Evolutionary conservation across 257 asterid genomes (phyloP).

Genomic region (Fraxinus anomala): DNA sequence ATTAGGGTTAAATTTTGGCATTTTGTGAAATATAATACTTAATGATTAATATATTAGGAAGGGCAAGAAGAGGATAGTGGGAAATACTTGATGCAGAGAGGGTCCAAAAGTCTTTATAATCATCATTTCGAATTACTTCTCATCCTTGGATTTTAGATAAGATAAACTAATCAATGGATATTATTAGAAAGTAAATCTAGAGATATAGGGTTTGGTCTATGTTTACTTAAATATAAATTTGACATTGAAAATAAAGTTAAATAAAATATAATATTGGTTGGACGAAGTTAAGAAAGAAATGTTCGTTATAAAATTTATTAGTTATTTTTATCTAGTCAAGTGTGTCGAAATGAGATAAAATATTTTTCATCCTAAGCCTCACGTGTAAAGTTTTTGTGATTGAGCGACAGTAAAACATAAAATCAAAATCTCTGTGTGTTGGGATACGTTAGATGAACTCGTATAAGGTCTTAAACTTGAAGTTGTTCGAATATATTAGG

Average conservation of each 20-base stretch:
- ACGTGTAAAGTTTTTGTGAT: too few species aligned
- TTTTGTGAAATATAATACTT: conserved; percentile 18
- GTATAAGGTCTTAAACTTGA: background rate
- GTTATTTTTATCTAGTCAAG: background rate
- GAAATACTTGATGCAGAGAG: conserved; percentile 30
- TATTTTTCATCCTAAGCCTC: background rate
- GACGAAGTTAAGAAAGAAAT: too few species aligned
- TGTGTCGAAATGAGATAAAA: background rate
- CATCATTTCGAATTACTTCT: conserved; percentile 27
- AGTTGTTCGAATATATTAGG: too few species aligned
- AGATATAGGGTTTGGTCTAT: too few species aligned
- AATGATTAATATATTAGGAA: conserved; percentile 18
- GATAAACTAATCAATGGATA: conserved; percentile 6
- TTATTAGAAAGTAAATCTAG: too few species aligned
- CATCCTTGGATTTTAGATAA: conserved; percentile 24
- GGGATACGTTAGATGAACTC: background rate
- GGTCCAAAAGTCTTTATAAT: conserved; percentile 30
- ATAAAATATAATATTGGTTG: too few species aligned
- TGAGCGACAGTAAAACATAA: too few species aligned
- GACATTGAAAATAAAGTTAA: too few species aligned
- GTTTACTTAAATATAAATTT: too few species aligned
- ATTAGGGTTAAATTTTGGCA: background rate
- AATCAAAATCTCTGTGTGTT: too few species aligned
- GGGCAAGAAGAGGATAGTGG: conserved; percentile 32
- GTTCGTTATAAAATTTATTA: background rate